Percentiles rank a stretch among this genome's conserved stretches.
Conservation (phyloP, 768 basidiomycete species). For the Kwoniella pini region DNA sequence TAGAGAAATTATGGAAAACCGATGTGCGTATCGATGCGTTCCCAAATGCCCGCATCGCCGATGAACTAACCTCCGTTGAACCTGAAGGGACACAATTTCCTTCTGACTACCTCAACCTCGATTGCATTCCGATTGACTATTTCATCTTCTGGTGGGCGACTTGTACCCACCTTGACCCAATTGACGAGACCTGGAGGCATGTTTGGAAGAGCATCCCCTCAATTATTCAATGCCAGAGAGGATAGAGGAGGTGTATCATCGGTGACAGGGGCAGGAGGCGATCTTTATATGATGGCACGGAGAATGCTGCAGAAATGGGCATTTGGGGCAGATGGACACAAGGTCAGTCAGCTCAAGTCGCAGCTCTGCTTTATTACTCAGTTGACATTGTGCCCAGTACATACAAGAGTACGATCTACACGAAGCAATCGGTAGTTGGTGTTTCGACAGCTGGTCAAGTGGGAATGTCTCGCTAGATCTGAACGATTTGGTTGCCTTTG, state of each 20-base stretch:
- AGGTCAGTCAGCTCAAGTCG: slow-evolving; percentile 21
- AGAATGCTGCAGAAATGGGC: slow-evolving; percentile 35
- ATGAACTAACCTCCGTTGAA: too few species aligned
- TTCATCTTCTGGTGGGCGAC: slow-evolving; percentile 41
- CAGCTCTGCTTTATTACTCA: neutral
- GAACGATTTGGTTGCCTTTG: slow-evolving; percentile 41
- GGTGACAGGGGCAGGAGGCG: slow-evolving; percentile 30
- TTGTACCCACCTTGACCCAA: slow-evolving; percentile 31
- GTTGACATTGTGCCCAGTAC: slow-evolving; percentile 27
- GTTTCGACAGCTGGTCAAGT: slow-evolving; percentile 43
- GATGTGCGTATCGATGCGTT: slow-evolving; percentile 26
- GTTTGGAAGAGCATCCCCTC: slow-evolving; percentile 47
- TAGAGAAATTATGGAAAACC: slow-evolving; percentile 33
- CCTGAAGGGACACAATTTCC: slow-evolving; percentile 39
- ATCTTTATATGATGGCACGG: slow-evolving; percentile 25
- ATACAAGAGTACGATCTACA: slow-evolving; percentile 40
- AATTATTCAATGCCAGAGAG: slow-evolving; percentile 39
- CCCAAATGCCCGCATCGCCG: too few species aligned
- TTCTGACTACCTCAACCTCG: slow-evolving; percentile 47
- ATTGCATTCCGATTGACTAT: slow-evolving; percentile 47
- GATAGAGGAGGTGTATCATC: slow-evolving; percentile 33
- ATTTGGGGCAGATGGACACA: slow-evolving; percentile 27
- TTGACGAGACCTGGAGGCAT: slow-evolving; percentile 47
- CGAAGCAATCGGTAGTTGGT: slow-evolving; percentile 37
- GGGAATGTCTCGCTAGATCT: slow-evolving; percentile 42